Base-by-base conservation (phyloP, 2,329 filamentous ascomycete genomes). In the Exophiala xenobiotica region DNA sequence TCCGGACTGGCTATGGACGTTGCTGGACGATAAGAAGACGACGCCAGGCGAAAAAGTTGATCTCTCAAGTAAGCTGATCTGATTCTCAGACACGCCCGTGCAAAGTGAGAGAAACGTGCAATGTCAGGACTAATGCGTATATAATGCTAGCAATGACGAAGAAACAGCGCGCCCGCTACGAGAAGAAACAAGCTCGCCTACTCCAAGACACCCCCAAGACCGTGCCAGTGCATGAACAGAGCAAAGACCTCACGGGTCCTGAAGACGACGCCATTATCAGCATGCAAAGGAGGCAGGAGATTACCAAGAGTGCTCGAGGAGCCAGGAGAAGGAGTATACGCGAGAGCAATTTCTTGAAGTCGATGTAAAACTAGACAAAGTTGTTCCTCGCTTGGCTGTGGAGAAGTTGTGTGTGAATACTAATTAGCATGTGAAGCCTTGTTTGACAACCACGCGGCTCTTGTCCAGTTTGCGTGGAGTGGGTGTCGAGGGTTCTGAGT, bases 261-360 rank as follows among this genome's bases (percentile, higher is more conserved):
- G 61, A 61, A 58, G 57, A 59, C n/a, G 59, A 67, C 39, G 72
- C 71, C 12, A 53, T 66, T 7, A 65, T 64, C 39, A 67, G 69
- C 54, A 48, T 70, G 22, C 64, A 68, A 27, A 68, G 70, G 53
- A 64, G 71, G 31, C 54, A 62, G 14, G 68, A 74, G 55, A 68
- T 76, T 22, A 74, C 67, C 11, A 71, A 70, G 64, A 74, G 71
- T 57, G 68, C 71, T 19, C 66, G 74, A 51, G 65, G 66, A 12
- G 72, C 73, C 4, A 70, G 74, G 54, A 67, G 73, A 52, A 75
- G 74, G 64, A 64, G 62, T 12, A 75, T 76, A 46, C 66, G 71
- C 54, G 73, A 76, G 55, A 66, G 65, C 31, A 76, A 76, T 65
- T 76, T 74, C 67, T 65, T 76, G 64, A 70, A 70, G 48, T 71